phyloP scores from a whole-genome alignment of 306 rosid species.

The Senna siamea region DNA sequence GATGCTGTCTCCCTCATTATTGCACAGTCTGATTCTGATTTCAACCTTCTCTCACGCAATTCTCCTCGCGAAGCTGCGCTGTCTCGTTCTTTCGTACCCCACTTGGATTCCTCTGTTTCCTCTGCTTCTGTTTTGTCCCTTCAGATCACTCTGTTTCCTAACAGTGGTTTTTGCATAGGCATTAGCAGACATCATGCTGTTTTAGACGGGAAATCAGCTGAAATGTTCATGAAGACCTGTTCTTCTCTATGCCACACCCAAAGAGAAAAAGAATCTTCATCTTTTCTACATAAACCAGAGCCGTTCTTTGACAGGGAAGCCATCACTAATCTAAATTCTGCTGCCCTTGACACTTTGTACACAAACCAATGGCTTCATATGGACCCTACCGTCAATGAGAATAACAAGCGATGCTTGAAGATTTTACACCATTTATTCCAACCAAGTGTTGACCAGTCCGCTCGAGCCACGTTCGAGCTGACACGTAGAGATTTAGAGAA shows the following conservation, averaged over 20 bases:
- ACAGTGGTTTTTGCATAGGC: conserved; percentile 51
- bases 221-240: conserved; percentile 52
- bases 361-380: background rate
- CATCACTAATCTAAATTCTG: conserved; percentile 24
- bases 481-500: conserved; percentile 14
- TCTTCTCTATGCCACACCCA: conserved; percentile 32
- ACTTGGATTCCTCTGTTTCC: conserved; percentile 26
- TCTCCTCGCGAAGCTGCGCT: conserved; percentile 7
- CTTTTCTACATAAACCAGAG: background rate
- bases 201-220: conserved; percentile 43
- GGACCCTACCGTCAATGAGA: background rate
- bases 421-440: background rate
- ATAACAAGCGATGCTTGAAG: conserved; percentile 23
- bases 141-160: conserved; percentile 51
- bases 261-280: background rate
- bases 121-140: conserved; percentile 31
- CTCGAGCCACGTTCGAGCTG: conserved; percentile 41
- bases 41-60: background rate
- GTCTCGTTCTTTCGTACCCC: conserved; percentile 45
- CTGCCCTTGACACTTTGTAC: conserved; percentile 23
- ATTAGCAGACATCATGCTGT: conserved; percentile 42
- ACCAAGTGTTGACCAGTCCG: background rate
- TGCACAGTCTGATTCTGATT: background rate
- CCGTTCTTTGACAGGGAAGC: conserved; percentile 26
- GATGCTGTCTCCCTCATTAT: background rate